phyloP scores from a whole-genome alignment of 805 yeast genomes.

The Komagataella mondaviorum region DNA sequence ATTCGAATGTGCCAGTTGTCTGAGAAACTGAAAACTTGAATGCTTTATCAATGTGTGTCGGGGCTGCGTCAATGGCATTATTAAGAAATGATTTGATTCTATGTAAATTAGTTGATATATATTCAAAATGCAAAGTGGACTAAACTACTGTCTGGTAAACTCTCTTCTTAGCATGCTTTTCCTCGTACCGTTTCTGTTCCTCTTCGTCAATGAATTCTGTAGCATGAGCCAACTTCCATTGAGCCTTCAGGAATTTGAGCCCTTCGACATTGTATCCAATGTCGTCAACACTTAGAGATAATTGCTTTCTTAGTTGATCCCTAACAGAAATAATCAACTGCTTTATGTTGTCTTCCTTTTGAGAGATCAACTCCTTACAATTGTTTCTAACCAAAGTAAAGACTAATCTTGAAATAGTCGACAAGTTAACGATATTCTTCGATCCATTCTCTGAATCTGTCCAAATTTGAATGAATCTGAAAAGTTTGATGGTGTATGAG shows the following conservation, averaged over 20 bases:
- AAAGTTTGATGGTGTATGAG: slow-evolving; percentile 59
- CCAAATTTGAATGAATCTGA: slow-evolving; percentile 69
- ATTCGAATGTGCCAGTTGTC: slow-evolving; percentile 46
- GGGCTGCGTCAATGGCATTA: slow-evolving; percentile 61
- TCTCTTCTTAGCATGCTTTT: slow-evolving; percentile 54
- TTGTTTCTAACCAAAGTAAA: slow-evolving; percentile 64
- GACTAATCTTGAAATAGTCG: slow-evolving; percentile 60
- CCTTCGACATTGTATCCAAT: slow-evolving; percentile 84
- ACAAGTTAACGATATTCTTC: slow-evolving; percentile 32
- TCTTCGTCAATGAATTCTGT: slow-evolving; percentile 60
- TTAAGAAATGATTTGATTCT: not conserved
- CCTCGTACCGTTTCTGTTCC: slow-evolving; percentile 39
- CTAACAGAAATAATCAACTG: slow-evolving; percentile 54
- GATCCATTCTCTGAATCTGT: slow-evolving; percentile 32
- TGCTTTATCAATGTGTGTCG: slow-evolving; percentile 40
- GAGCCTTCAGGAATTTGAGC: slow-evolving; percentile 53
- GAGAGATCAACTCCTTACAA: slow-evolving; percentile 64
- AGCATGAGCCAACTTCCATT: slow-evolving; percentile 70
- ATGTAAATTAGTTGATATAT: not conserved
- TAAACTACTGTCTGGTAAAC: slow-evolving; percentile 29
- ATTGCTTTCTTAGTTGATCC: slow-evolving; percentile 40
- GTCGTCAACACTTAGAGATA: slow-evolving; percentile 37
- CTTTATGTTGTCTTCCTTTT: slow-evolving; percentile 50
- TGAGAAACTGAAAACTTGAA: slow-evolving; percentile 36
- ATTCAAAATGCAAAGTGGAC: not conserved